Base-by-base conservation (phyloP, 2,329 filamentous ascomycete species). In the Aaosphaeria pasadenensis region DNA sequence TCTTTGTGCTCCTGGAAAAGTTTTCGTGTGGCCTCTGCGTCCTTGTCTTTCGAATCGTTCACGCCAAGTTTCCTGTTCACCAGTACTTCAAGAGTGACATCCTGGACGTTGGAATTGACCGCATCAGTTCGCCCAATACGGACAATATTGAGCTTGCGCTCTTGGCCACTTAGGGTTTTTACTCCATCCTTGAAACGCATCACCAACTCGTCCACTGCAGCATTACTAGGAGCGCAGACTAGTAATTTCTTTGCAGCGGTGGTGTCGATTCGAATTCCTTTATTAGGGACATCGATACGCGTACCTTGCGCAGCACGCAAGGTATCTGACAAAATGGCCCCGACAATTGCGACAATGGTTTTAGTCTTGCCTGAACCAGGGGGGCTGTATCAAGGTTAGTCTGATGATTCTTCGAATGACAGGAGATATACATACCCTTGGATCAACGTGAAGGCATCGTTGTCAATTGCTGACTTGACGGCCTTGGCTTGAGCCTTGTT, bases 341-440 rank as follows among this genome's bases (percentile, higher is more conserved):
- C 94, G 28, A 97, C 91, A 78, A 99, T 95, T 31, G 92, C 94
- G 47, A 95, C 83, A 51, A 99, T 99, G 0, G 94, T 99, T 70
- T 99, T 99, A 0, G 94, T 99, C 74, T 99, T 99, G 64, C 92
- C 94, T 4, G 94, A 96, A 69, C 94, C 94, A 1, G 94, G 94
- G 44, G 94, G 94, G 47, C 89, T 86, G 44, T 40, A 30, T 11
- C 47, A 38, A 46, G 5, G 42, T 58, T 55, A 67, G 66, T 51
- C 48, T 39, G 42, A 44, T 43, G 46, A 40, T 39, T 33, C 5
- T 11, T 11, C 33, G 29, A 38, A 47, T 36, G n/a, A 28, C 32
- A 39, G 9, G 30, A 11, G 32, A 29, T 11, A 13, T 43, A 62
- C 55, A 43, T 77, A 86, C 83, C 88, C 94, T 73, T 99, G 94